Evolutionary conservation across 2,329 filamentous ascomycete genomes (phyloP), one percentile per base, ranked within the genome.

Genomic region (Cytospora schulzeri): DNA sequence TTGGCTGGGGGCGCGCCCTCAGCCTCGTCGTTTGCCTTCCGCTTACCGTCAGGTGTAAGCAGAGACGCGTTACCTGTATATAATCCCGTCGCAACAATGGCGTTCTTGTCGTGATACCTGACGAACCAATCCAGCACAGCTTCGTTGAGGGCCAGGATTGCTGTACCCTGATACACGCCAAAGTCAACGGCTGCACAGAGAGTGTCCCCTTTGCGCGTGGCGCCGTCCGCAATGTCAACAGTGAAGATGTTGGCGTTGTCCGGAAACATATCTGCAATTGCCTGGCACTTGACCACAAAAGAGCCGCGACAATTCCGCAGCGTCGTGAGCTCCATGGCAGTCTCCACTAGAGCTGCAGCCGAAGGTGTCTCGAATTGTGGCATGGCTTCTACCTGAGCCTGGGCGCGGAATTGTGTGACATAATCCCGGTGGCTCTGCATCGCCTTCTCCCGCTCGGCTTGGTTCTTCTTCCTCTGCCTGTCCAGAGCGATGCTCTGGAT

Each of bases 351-450:
- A 24, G 35, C 24, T 26, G 55, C 33, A 17, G 26, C 29, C 41
- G 56, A n/a, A 35, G 38, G 52, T 8, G 12, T 5, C 4, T 9
- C 29, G 4, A 31, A 4, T 31, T 31, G 29, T 31, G 29, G 29
- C 4, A 9, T 29, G 6, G 22, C 7, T 15, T n/a, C 17, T 59
- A 11, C 14, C n/a, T 15, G 28, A 1, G 38, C 17, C 4, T n/a
- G 38, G 17, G 38, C 15, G 1, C 15, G 38, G 1, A 17, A 26
- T n/a, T 26, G 12, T 19, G n/a, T 29, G 14, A 59, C 17, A 28
- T 50, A 35, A n/a, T 51, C 14, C 9, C 24, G 38, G 38, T 59
- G 57, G 26, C 12, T 26, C 28, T 59, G 41, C 57, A 59, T 59
- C 38, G 57, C 57, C 45, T 31, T 24, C 26, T 38, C 45, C 57